These are phyloP conservation scores for Arthrobotrys pseudoclavata DNA, from an alignment of 2,329 filamentous ascomycete species.

Conservation along the genomic window DNA sequence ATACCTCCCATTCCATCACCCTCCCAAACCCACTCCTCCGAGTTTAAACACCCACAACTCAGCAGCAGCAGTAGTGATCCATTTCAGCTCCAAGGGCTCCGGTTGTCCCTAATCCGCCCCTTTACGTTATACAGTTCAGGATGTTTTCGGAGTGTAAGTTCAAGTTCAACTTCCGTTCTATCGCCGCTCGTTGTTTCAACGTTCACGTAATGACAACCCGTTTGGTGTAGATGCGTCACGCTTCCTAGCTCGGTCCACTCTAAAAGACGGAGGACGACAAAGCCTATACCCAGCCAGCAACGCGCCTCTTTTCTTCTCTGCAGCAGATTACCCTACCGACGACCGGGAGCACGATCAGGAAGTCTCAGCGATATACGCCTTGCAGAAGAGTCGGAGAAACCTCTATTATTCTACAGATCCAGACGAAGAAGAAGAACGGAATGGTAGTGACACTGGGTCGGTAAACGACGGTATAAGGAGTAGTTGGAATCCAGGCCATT, in stretches of 20 bases:
- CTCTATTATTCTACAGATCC: conserved; percentile 74
- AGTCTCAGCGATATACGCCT: conserved; percentile 91
- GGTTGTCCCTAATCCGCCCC: conserved; percentile 28
- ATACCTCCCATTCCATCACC: conserved; percentile 17
- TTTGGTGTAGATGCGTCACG: conserved; percentile 83
- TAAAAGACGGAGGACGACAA: conserved; percentile 64
- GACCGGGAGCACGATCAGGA: conserved; percentile 91
- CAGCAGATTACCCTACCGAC: conserved; percentile 91
- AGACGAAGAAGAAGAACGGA: conserved; percentile 72
- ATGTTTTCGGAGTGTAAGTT: conserved; percentile 93
- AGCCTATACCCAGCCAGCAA: conserved; percentile 64
- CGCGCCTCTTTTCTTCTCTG: conserved; percentile 94
- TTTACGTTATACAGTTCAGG: conserved; percentile 63
- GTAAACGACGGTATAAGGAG: conserved; percentile 72
- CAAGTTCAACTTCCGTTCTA: conserved; percentile 8
- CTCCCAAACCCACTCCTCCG: conserved; percentile 21
- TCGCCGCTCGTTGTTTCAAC: conserved; percentile 28
- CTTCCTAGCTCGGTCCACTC: conserved; percentile 93
- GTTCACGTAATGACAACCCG: conserved; percentile 43
- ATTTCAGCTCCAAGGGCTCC: conserved; percentile 12
- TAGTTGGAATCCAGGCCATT: conserved; percentile 73
- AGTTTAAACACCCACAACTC: conserved; percentile 15
- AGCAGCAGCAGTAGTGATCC: conserved; percentile 12
- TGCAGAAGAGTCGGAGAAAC: conserved; percentile 89
- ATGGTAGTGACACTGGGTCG: conserved; percentile 56